Evolutionary conservation across 345 rosid genomes (phyloP), one percentile per base, ranked within the genome.

Genomic region (Pistacia vera): DNA sequence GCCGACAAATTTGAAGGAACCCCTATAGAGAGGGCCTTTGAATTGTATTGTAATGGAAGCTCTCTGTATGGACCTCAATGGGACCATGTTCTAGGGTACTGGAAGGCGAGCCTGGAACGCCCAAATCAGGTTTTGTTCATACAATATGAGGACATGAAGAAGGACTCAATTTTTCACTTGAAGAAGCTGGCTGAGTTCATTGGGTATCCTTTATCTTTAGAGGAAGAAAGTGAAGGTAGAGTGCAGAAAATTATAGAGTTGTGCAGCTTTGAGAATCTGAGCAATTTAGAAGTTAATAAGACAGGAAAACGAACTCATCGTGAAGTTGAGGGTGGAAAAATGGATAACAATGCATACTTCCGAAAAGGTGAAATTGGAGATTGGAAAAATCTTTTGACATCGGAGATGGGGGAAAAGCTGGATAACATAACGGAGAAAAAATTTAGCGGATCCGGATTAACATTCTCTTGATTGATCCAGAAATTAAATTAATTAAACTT

Each of bases 71-170:
- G 25, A 25, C 25, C 25, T 25, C 25, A 25, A 25, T 25, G 25
- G 25, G 25, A 25, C 25, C 25, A 25, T 25, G 25, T 25, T 25
- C 0, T 25, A 25, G 25, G 25, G 25, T 25, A 25, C 25, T 25
- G 25, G 25, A 25, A 25, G 25, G 25, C 25, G 25, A 25, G 25
- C 25, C 25, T 25, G 25, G 48, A 79, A 58, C 55, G 49, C 8
- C 83, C 87, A 0, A 30, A 35, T 3, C 74, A 67, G 70, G 65
- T 84, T 14, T 69, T 75, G 72, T 83, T 83, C 41, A 25, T 74
- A 5, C 80, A 76, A 41, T 83, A 77, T 28, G 83, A 83, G 48
- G 83, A 71, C 2, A 63, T 83, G 51, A 80, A 38, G 69, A 44
- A 10, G 8, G 8, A 44, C 49, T 4, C 49, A 4, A 10, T 44